These are phyloP conservation scores for Ustilago nuda DNA, from an alignment of 1,284 basidiomycete genomes.

Conservation along the genomic window DNA sequence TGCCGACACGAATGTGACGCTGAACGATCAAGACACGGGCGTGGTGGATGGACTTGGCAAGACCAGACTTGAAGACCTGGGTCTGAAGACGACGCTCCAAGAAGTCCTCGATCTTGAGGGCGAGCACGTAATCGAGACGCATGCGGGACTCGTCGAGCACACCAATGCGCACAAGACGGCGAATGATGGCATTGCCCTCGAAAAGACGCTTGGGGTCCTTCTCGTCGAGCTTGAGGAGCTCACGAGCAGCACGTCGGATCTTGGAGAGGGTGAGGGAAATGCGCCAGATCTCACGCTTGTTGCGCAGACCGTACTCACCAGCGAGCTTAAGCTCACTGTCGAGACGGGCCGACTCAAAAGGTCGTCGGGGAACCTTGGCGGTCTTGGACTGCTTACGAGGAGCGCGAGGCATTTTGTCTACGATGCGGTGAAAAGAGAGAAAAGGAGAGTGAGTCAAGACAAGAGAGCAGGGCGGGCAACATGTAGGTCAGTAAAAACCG, in stretches of 20 bases:
- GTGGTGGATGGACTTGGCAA: constrained; percentile 99
- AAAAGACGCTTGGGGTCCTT: constrained; percentile 99
- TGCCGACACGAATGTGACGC: constrained; percentile 97
- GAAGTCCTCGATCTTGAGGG: constrained; percentile 99
- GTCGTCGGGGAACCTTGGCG: constrained; percentile 86
- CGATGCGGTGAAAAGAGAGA: neutral
- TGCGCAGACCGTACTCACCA: constrained; percentile 99
- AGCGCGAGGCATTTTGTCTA: constrained; percentile 64
- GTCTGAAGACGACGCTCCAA: constrained; percentile 99
- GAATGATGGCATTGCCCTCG: constrained; percentile 98
- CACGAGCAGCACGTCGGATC: constrained; percentile 99
- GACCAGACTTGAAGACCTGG: constrained; percentile 98
- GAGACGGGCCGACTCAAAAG: constrained; percentile 97
- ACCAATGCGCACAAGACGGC: constrained; percentile 98
- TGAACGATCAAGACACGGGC: constrained; percentile 98
- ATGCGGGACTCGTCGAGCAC: constrained; percentile 99
- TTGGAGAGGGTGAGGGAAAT: constrained; percentile 96
- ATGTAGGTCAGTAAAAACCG: constrained; percentile 35
- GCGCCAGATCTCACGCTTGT: constrained; percentile 99
- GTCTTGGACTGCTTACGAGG: constrained; percentile 69
- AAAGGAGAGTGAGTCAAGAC: constrained; percentile 15
- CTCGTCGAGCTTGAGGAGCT: constrained; percentile 99
- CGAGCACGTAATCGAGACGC: constrained; percentile 91
- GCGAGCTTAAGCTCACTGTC: constrained; percentile 99
- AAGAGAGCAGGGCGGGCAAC: constrained; percentile 48